These are phyloP conservation scores for Sodiomyces alkalinus DNA, from an alignment of 2,329 filamentous ascomycete genomes.

Conservation along the genomic window DNA sequence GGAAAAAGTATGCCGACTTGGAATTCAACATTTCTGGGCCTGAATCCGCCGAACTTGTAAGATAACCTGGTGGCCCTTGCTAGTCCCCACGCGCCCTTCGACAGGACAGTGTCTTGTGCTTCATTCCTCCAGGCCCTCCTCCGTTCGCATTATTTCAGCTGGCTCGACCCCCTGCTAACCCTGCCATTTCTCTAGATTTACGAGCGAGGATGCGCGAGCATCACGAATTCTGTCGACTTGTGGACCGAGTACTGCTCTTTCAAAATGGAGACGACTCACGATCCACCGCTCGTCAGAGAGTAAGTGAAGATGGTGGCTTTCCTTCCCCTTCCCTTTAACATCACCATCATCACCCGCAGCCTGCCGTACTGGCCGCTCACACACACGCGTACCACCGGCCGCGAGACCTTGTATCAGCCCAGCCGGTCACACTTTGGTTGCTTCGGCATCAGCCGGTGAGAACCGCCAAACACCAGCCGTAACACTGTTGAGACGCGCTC, in stretches of 20 bases:
- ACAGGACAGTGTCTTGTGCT: no score
- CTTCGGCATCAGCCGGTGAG: slow-evolving; percentile 45
- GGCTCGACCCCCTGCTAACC: no score
- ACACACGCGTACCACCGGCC: no score
- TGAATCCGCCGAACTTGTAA: slow-evolving; percentile 91
- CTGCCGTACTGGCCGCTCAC: slow-evolving; percentile 18
- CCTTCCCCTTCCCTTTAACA: slow-evolving; percentile 42
- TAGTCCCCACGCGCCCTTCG: no score
- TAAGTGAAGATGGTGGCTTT: slow-evolving; percentile 68
- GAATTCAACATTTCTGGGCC: slow-evolving; percentile 96
- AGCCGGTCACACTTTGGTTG: slow-evolving; percentile 13
- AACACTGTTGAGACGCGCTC: slow-evolving; percentile 42
- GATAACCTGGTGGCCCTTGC: slow-evolving; percentile 11
- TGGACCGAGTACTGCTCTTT: slow-evolving; percentile 97
- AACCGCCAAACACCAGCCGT: slow-evolving; percentile 48
- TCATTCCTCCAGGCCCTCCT: background rate
- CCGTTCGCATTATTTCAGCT: slow-evolving; percentile 8
- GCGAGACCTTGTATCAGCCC: slow-evolving; percentile 18
- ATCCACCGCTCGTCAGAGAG: slow-evolving; percentile 93
- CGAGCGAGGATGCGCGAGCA: slow-evolving; percentile 85
- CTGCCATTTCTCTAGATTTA: slow-evolving; percentile 76
- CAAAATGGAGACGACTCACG: slow-evolving; percentile 95
- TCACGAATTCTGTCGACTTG: slow-evolving; percentile 85
- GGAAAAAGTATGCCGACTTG: slow-evolving; percentile 98
- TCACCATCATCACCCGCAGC: slow-evolving; percentile 30